Percentiles rank a stretch among this genome's conserved stretches.
Conservation (phyloP, 805 yeast species). For the Citeromyces matritensis region DNA sequence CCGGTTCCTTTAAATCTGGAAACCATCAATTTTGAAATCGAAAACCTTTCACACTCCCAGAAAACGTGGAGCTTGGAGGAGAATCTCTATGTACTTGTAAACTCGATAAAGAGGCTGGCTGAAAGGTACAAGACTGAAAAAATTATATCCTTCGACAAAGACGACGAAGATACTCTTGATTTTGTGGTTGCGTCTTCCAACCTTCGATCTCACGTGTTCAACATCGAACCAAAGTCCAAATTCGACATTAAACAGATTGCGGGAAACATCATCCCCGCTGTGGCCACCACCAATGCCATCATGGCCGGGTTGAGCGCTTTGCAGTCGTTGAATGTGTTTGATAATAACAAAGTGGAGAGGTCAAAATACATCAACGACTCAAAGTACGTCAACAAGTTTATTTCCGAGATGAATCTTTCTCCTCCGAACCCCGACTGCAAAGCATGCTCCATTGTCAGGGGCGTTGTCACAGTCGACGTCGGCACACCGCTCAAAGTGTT, state of each 20-base stretch:
- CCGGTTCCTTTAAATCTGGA: conserved; percentile 47
- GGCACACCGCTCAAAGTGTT: conserved; percentile 30
- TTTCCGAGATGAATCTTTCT: conserved; percentile 46
- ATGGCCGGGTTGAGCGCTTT: conserved; percentile 81
- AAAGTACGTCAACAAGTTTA: conserved; percentile 40
- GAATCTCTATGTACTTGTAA: conserved; percentile 42
- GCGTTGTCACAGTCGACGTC: conserved; percentile 22
- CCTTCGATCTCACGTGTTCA: conserved; percentile 55
- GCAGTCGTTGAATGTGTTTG: conserved; percentile 43
- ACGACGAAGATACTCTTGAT: conserved; percentile 79
- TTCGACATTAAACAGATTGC: conserved; percentile 92
- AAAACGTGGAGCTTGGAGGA: conserved; percentile 48
- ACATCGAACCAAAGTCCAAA: conserved; percentile 55
- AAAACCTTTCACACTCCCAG: conserved; percentile 19
- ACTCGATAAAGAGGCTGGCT: conserved; percentile 33
- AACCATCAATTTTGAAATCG: neutral
- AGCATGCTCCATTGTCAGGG: conserved; percentile 44
- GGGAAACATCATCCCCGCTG: conserved; percentile 96
- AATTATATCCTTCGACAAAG: conserved; percentile 71
- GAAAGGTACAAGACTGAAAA: conserved; percentile 23
- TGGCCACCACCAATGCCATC: conserved; percentile 94
- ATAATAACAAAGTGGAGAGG: conserved; percentile 13
- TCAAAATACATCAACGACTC: conserved; percentile 38
- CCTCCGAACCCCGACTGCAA: conserved; percentile 62
- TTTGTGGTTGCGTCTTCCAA: conserved; percentile 84